Base-by-base conservation (phyloP, 345 rosid species). In the Euphorbia peplus region DNA sequence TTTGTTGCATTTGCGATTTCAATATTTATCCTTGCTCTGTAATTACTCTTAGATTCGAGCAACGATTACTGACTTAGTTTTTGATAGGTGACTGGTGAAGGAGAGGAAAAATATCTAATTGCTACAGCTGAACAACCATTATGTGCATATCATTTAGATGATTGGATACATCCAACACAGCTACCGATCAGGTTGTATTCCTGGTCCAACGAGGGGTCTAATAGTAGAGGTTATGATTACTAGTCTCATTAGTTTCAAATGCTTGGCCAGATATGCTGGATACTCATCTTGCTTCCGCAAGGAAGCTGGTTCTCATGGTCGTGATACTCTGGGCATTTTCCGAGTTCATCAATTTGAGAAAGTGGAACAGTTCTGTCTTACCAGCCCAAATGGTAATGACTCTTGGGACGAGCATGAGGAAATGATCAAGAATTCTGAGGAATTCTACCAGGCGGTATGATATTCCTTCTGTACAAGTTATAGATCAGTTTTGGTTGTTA, bases 291-390 rank as follows among this genome's bases (percentile, higher is more conserved):
- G 98, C 79, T 95, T 91, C 79, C 95, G 98, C 37, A 95, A 91
- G 75, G 99, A 95, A 82, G 99, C 99, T 72, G 98, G 98, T 74
- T 81, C 98, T 21, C 98, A 95, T 61, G 99, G 99, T 64, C 91
- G 95, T 68, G 98, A 95, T 66, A 90, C 96, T 29, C 80, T 95
- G 66, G 99, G 98, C 70, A 91, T 95, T 69, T 95, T 95, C 83
- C 87, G 99, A 60, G 98, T 95, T 80, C 98, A 95, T 80, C 99
- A 95, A 73, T 91, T 95, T 82, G 99, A 95, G 87, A 95, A 95
- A 70, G 84, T 95, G 52, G 99, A 95, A 77, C 99, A 91, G 77
- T 91, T 95, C 59, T 95, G 98, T 83, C 59, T 91, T 63, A 91
- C 99, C 25, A 72, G 90, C 73, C 99, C 99, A 25, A 90, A 83